phyloP scores from a whole-genome alignment of 2,329 filamentous ascomycete genomes.

The Myotisia sp. region DNA sequence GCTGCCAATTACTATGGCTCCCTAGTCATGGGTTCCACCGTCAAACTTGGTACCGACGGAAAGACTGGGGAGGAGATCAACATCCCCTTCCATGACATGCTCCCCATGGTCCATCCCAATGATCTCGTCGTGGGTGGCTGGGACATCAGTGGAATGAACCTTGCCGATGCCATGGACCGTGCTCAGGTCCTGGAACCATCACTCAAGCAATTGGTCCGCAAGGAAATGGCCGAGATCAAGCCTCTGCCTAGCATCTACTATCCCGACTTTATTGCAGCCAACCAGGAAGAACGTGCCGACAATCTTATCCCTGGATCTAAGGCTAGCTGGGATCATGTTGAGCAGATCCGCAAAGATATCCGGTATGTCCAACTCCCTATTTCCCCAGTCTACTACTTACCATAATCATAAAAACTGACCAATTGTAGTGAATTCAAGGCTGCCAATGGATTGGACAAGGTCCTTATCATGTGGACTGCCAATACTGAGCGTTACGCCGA shows the following conservation, averaged over 20 bases:
- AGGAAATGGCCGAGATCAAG: conserved; percentile 81
- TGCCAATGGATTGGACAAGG: conserved; percentile 72
- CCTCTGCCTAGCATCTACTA: conserved; percentile 96
- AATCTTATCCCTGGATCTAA: conserved; percentile 74
- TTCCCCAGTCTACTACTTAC: not conserved
- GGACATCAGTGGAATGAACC: conserved; percentile 87
- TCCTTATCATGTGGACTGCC: conserved; percentile 95
- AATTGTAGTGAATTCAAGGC: conserved; percentile 66
- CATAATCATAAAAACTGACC: conserved; percentile 8
- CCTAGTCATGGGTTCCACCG: conserved; percentile 88
- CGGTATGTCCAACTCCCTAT: conserved; percentile 38
- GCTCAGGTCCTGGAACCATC: conserved; percentile 91
- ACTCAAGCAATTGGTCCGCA: conserved; percentile 74
- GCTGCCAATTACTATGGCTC: conserved; percentile 97
- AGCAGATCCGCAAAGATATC: conserved; percentile 86
- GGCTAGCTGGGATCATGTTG: conserved; percentile 74
- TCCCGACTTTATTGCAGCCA: conserved; percentile 96
- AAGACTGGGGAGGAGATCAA: conserved; percentile 81
- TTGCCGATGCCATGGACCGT: conserved; percentile 87
- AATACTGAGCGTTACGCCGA: conserved; percentile 97
- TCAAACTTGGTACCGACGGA: conserved; percentile 84
- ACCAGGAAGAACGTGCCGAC: conserved; percentile 92
- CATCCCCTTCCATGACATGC: conserved; percentile 83
- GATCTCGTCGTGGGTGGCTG: conserved; percentile 90
- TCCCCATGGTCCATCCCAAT: conserved; percentile 95